A percentile compares a stretch with the other conserved stretches of the same genome.
Evolutionary conservation across 2,329 filamentous ascomycete species (phyloP).

Genomic region (Whalleya microplaca): DNA sequence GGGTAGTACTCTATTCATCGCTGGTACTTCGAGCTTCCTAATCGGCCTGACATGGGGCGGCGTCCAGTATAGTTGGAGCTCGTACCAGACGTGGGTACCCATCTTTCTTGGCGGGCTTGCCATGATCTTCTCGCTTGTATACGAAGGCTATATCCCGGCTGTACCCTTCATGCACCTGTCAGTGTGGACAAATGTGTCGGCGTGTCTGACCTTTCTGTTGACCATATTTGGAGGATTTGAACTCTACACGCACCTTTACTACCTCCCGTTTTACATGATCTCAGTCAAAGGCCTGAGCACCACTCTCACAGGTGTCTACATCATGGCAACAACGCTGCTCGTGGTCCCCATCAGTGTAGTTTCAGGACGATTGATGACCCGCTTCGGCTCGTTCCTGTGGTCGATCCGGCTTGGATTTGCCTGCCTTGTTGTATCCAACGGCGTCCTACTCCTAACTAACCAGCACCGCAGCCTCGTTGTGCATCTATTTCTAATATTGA

Average conservation of each 20-base stretch:
- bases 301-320: slow-evolving; percentile 13
- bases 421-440: not conserved
- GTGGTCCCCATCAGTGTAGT: slow-evolving; percentile 3
- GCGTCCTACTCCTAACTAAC: not conserved
- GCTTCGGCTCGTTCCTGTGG: slow-evolving; percentile 12
- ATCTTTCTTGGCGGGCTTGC: slow-evolving; percentile 24
- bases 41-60: slow-evolving; percentile 54
- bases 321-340: slow-evolving; percentile 13
- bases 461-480: not conserved
- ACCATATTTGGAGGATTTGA: not conserved
- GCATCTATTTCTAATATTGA: slow-evolving; percentile 3
- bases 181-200: not conserved
- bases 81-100: slow-evolving; percentile 36
- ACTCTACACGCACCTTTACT: slow-evolving; percentile 17
- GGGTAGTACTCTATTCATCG: slow-evolving; percentile 52
- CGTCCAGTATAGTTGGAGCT: slow-evolving; percentile 40
- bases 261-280: slow-evolving; percentile 14
- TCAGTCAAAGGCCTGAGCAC: slow-evolving; percentile 9
- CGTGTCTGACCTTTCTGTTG: too few species aligned
- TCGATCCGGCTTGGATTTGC: slow-evolving; percentile 7
- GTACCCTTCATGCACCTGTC: slow-evolving; percentile 14
- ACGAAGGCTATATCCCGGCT: slow-evolving; percentile 20
- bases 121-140: slow-evolving; percentile 23
- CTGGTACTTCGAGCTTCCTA: slow-evolving; percentile 51
- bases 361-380: slow-evolving; percentile 13